These are phyloP conservation scores for Goffeauzyma gilvescens DNA, from an alignment of 768 basidiomycete genomes.

Conservation along the genomic window DNA sequence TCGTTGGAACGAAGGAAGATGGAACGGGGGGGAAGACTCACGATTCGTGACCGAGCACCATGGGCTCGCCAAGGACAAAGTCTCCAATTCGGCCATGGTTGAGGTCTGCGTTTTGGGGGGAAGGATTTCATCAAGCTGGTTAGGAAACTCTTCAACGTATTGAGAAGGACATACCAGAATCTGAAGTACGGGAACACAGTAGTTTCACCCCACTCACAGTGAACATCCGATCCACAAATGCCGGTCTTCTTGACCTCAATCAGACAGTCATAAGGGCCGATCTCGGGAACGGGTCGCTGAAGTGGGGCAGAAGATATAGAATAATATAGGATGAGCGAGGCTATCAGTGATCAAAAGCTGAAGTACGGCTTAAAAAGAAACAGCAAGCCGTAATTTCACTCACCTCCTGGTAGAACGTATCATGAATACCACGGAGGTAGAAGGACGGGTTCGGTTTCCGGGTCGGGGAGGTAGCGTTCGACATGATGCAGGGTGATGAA, in stretches of 20 bases:
- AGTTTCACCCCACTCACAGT: not conserved
- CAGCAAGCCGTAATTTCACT: not conserved
- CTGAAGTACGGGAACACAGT: no score
- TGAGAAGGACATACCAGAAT: no score
- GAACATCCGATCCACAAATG: conserved; percentile 77
- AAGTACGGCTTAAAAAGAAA: not conserved
- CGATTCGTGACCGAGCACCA: conserved; percentile 91
- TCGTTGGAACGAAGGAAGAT: not conserved
- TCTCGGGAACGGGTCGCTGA: conserved; percentile 28
- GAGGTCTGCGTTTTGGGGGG: conserved; percentile 11
- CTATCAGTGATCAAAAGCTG: not conserved
- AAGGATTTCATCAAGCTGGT: no score
- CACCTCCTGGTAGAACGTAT: conserved; percentile 27
- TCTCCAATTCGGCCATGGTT: conserved; percentile 22
- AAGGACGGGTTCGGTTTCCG: conserved; percentile 24
- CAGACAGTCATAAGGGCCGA: conserved; percentile 53
- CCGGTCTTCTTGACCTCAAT: conserved; percentile 85
- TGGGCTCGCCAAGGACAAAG: conserved; percentile 23
- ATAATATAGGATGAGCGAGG: not conserved
- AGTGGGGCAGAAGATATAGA: no score
- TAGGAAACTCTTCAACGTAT: no score
- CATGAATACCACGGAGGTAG: conserved; percentile 27
- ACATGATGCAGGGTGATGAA: no score
- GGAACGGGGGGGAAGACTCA: not conserved
- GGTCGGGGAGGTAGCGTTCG: not conserved